phyloP scores from a whole-genome alignment of 257 asterid species.

The Solanum virginianum region DNA sequence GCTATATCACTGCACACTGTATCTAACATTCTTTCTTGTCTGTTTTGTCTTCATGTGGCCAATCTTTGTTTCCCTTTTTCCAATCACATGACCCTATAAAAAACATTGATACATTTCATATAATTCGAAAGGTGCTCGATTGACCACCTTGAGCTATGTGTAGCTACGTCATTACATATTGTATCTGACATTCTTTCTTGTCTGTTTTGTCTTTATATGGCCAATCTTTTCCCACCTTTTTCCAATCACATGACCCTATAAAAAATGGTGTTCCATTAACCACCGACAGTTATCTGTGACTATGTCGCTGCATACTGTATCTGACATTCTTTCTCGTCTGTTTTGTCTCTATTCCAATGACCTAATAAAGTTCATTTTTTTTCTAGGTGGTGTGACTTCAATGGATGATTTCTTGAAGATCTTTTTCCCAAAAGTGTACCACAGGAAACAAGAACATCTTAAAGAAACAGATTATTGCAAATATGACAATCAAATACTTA shows the following conservation, averaged over 20 bases:
- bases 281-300: no score
- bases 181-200: not conserved
- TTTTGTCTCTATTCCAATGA: not conserved
- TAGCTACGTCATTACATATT: no score
- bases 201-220: not conserved
- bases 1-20: no score
- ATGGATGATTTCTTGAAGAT: slow-evolving; percentile 64
- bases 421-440: slow-evolving; percentile 52
- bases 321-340: not conserved
- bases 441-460: slow-evolving; percentile 28
- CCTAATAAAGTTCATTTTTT: no score
- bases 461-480: slow-evolving; percentile 57
- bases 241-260: no score
- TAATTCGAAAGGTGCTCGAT: no score
- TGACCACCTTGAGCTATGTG: no score
- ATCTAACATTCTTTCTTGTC: not conserved
- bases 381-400: slow-evolving; percentile 67
- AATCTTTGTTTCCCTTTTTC: no score
- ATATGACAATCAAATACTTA: slow-evolving; percentile 54
- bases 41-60: not conserved
- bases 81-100: no score
- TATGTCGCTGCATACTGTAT: not conserved
- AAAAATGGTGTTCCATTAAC: no score
- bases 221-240: no score
- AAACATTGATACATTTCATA: no score